Evolutionary conservation across 148 eudicot genomes (phyloP).

Genomic region (Rheum nobile): DNA sequence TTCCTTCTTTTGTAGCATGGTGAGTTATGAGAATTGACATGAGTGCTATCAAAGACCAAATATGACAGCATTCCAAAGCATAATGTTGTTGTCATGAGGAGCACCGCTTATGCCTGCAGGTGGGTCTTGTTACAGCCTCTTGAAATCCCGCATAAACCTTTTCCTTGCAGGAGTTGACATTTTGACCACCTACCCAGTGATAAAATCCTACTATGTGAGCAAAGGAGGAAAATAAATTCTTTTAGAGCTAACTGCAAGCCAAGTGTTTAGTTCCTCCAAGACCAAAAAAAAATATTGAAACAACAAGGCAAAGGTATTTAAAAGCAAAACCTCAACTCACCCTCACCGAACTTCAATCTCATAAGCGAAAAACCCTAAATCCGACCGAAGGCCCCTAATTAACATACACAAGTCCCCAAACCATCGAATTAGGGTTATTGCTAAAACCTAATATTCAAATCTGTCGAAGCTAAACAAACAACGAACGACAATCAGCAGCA

Average conservation of each 20-base stretch:
- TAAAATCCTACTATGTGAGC: too few relatives aligned
- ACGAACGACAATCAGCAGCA: too few relatives aligned
- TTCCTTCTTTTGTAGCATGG: conserved; percentile 61
- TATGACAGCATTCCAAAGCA: conserved; percentile 80
- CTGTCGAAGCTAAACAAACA: neutral
- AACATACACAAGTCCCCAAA: neutral
- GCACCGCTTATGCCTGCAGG: too few relatives aligned
- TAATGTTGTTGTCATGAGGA: conserved; percentile 57
- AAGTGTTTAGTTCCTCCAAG: neutral
- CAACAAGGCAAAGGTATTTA: neutral
- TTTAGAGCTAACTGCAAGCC: neutral
- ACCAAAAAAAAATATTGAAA: neutral
- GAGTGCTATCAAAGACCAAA: conserved; percentile 35
- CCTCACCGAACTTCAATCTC: neutral
- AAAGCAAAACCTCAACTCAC: neutral
- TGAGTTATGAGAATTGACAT: conserved; percentile 20
- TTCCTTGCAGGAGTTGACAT: conserved; percentile 68
- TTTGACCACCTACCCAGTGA: too few relatives aligned
- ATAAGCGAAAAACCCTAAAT: neutral
- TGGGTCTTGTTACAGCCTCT: conserved; percentile 60
- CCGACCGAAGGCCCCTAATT: neutral
- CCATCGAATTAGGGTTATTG: neutral
- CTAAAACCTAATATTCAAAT: neutral
- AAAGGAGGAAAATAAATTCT: neutral
- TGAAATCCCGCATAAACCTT: conserved; percentile 68